Percentiles rank a stretch among this genome's conserved stretches.
These are phyloP conservation scores for Lotmaria passim DNA, from an alignment of 208 protist species.

Conservation along the genomic window DNA sequence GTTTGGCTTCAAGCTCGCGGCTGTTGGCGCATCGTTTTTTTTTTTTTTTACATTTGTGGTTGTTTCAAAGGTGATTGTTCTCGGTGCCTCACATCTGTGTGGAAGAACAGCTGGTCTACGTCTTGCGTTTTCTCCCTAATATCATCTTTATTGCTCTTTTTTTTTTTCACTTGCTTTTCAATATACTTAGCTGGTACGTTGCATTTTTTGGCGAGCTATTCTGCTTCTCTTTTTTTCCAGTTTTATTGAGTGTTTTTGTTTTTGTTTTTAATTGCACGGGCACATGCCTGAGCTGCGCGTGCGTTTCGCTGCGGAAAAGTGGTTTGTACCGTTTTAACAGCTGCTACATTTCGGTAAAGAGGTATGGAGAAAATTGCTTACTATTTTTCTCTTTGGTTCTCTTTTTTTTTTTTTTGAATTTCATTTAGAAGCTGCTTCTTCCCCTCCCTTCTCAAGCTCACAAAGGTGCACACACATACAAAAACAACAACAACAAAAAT, in stretches of 20 bases:
- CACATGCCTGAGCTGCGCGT: background rate
- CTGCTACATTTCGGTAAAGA: background rate
- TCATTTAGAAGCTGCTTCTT: background rate
- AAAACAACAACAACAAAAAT: background rate
- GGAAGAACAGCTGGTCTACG: background rate
- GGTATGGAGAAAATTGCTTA: background rate
- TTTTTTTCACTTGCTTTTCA: background rate
- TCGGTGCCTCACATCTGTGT: background rate
- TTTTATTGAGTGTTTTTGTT: background rate
- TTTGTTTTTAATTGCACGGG: background rate
- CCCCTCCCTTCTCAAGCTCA: background rate
- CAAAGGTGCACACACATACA: background rate
- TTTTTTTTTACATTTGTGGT: background rate
- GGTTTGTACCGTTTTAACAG: background rate
- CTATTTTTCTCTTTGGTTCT: background rate
- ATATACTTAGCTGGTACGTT: background rate
- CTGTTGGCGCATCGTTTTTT: background rate
- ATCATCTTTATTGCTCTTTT: background rate
- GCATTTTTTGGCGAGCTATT: background rate
- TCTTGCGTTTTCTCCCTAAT: background rate
- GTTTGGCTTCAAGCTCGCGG: background rate
- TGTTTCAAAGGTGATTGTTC: no score
- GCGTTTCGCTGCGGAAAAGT: background rate
- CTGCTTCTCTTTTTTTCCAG: background rate
- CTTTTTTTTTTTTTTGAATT: background rate